These are phyloP conservation scores for Rhytidiadelphus loreus DNA, from an alignment of 225 moss, liverwort and hornwort species.

Conservation along the genomic window DNA sequence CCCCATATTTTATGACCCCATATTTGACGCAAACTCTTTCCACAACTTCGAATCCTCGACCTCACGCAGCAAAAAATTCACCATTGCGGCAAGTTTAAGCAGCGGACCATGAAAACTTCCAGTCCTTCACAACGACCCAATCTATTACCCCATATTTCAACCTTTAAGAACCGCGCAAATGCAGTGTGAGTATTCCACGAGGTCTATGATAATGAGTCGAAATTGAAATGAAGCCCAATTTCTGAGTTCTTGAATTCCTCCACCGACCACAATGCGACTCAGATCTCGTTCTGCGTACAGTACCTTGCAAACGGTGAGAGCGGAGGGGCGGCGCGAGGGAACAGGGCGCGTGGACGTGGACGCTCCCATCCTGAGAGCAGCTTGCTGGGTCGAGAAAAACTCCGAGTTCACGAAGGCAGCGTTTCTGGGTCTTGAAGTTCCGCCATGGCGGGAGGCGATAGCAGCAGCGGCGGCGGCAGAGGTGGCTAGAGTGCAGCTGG, in stretches of 20 bases:
- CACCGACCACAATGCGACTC: background rate
- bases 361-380: background rate
- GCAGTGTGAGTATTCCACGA: background rate
- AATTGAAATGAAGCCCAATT: background rate
- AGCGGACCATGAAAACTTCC: background rate
- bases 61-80: too few species aligned
- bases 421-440: background rate
- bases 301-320: slow-evolving; percentile 16
- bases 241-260: too few species aligned
- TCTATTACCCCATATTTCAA: background rate
- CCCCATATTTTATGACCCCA: background rate
- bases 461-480: background rate
- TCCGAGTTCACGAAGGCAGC: slow-evolving; percentile 14
- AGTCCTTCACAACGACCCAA: background rate
- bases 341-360: background rate
- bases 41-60: background rate
- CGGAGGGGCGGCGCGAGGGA: background rate
- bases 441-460: background rate
- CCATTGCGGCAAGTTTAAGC: background rate
- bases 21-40: background rate
- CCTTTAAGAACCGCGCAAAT: background rate
- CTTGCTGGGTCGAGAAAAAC: slow-evolving; percentile 1
- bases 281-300: background rate
- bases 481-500: background rate
- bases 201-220: background rate